Conservation (phyloP, 768 basidiomycete species). For the Mycena maculata region DNA sequence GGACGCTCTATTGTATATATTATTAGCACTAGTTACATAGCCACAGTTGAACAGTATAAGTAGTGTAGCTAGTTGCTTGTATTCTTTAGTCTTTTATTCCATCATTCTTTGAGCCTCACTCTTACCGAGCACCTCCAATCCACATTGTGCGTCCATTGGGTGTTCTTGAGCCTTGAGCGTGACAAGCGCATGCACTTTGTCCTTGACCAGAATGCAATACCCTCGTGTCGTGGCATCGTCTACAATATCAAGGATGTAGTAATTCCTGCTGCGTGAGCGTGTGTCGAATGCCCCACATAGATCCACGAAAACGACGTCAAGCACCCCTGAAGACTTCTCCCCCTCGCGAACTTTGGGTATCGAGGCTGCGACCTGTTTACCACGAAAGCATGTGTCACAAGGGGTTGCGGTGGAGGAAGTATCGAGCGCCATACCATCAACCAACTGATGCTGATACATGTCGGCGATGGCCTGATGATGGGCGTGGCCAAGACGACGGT, state of each 20-base stretch:
- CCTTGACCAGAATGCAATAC: constrained; percentile 48
- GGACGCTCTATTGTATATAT: no score
- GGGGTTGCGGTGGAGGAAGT: not conserved
- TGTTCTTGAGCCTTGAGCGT: no score
- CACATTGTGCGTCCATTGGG: no score
- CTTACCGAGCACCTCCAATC: no score
- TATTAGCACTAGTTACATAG: no score
- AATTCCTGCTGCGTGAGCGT: constrained; percentile 38
- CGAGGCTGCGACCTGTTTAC: constrained; percentile 49
- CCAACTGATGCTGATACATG: not conserved
- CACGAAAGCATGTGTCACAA: constrained; percentile 46
- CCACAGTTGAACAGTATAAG: no score
- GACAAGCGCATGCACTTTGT: no score
- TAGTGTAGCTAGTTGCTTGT: no score
- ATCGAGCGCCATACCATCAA: constrained; percentile 9
- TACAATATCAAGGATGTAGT: constrained; percentile 48
- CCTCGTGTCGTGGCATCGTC: constrained; percentile 44
- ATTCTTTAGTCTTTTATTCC: no score
- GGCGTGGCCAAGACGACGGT: not conserved
- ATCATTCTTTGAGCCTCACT: no score
- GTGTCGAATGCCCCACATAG: constrained; percentile 40
- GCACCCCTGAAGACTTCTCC: constrained; percentile 37
- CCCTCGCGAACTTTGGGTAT: constrained; percentile 46
- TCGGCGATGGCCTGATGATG: constrained; percentile 7
- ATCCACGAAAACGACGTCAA: constrained; percentile 49